Conservation (phyloP, 2,329 filamentous ascomycete species). For the Graphilbum fragrans region DNA sequence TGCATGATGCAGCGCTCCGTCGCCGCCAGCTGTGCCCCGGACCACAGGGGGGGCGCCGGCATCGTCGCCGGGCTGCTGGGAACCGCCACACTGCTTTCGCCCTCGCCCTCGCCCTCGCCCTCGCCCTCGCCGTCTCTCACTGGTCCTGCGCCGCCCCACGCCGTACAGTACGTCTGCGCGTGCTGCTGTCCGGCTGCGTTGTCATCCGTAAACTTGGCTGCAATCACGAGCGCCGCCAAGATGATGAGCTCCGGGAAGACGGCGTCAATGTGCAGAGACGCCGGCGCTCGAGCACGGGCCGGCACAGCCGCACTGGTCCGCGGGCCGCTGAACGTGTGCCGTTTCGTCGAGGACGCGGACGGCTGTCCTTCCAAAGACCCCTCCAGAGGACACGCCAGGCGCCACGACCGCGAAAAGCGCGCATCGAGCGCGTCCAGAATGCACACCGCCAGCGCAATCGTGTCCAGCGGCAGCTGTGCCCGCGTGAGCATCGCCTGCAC, state of each 20-base stretch:
- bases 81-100: not conserved
- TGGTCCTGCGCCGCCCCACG: conserved; percentile 31
- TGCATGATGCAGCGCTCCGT: conserved; percentile 54
- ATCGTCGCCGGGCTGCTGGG: not conserved
- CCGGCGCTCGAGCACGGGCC: conserved; percentile 14
- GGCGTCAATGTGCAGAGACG: conserved; percentile 43
- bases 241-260: conserved; percentile 51
- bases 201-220: conserved; percentile 55
- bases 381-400: conserved; percentile 41
- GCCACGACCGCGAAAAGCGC: conserved; percentile 51
- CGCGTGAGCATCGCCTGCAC: conserved; percentile 50
- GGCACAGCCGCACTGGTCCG: too few relatives aligned
- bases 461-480: conserved; percentile 46
- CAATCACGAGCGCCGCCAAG: conserved; percentile 49
- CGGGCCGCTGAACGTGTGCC: conserved; percentile 33
- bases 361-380: not conserved
- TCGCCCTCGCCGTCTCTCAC: not conserved
- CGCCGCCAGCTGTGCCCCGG: conserved; percentile 47
- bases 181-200: conserved; percentile 41
- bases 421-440: conserved; percentile 53
- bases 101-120: conserved; percentile 15
- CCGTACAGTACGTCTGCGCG: conserved; percentile 37
- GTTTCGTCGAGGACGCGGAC: conserved; percentile 18
- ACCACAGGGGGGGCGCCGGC: conserved; percentile 30
- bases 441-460: conserved; percentile 51